Base-by-base conservation (phyloP, 345 rosid species). In the Turnera subulata region DNA sequence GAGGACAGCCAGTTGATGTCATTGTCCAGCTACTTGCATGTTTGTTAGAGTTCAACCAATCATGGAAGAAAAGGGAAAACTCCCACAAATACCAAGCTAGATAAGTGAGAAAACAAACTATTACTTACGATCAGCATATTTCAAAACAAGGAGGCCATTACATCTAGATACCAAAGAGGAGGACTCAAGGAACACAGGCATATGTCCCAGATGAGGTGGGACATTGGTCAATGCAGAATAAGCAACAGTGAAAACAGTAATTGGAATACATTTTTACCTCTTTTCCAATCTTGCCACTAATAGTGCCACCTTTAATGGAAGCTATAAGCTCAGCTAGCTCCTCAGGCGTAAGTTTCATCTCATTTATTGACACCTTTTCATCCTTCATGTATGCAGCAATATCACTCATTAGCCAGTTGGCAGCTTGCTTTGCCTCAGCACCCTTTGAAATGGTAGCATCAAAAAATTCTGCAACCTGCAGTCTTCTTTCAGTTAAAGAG, bases 381-480 rank as follows among this genome's bases (percentile, higher is more conserved):
- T 89, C 85, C 68, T 92, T 92, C 88, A 86, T 68, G 64, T 83
- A 84, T 35, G 93, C 95, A 19, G 91, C 96, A 54, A 92, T 83
- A 71, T 92, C 98, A 10, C 97, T 80, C 91, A 89, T 92, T 60
- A 92, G 75, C 98, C 98, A 86, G 68, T 89, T 92, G 51, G 91
- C 78, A 21, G 89, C 85, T 62, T 67, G 68, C 77, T 86, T 86
- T 68, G 79, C 80, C 44, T 89, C 97, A 61, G 97, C 94, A 22
- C 95, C 97, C 55, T 73, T 80, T 33, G 73, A 70, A 51, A 86
- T 74, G 29, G 93, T 87, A 56, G 83, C 86, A 73, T 92, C 97
- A 62, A 92, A 92, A 71, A 79, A 92, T 15, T 67, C 78, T 39
- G 93, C 94, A 45, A 92, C 91, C 98, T 92, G 64, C 50, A 26